Evolutionary conservation across 208 protist genomes (phyloP).

Genomic region (Acanthamoeba lenticulata): DNA sequence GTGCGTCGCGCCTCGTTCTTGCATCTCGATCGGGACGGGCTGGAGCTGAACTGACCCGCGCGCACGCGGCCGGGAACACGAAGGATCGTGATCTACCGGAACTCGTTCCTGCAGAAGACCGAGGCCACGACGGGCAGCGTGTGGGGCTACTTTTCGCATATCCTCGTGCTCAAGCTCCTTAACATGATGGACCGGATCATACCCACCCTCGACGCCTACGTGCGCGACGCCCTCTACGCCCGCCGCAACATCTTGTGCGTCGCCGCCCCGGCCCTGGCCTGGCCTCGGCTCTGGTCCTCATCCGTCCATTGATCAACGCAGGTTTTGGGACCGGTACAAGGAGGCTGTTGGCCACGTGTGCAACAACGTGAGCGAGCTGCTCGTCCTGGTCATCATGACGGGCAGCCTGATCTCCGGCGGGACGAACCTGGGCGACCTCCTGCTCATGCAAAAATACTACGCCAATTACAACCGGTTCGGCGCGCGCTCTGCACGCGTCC

Average conservation of each 20-base stretch:
- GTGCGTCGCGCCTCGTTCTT: not conserved
- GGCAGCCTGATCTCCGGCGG: not conserved
- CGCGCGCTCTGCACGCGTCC: not conserved
- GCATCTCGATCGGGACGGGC: not conserved
- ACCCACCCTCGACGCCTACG: not conserved
- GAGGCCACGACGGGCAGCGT: constrained; percentile 18
- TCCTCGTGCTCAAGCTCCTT: constrained; percentile 17
- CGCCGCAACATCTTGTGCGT: not conserved
- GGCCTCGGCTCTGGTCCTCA: too few species aligned
- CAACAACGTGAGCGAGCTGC: not conserved
- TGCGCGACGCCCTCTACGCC: not conserved
- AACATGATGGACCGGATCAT: constrained; percentile 46
- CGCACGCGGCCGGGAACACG: not conserved
- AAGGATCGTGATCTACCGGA: constrained; percentile 7
- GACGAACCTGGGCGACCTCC: not conserved
- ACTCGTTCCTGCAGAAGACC: constrained; percentile 3
- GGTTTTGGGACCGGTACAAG: constrained; percentile 35
- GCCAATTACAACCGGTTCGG: not conserved
- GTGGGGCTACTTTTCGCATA: not conserved
- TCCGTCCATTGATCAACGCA: too few species aligned
- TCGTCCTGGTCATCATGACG: not conserved
- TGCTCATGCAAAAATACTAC: constrained; percentile 51
- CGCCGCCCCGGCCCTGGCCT: too few species aligned
- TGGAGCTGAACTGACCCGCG: not conserved
- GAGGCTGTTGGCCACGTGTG: not conserved